Conservation (phyloP, 139 green algal genomes). For the Mesotaenium endlicherianum region DNA sequence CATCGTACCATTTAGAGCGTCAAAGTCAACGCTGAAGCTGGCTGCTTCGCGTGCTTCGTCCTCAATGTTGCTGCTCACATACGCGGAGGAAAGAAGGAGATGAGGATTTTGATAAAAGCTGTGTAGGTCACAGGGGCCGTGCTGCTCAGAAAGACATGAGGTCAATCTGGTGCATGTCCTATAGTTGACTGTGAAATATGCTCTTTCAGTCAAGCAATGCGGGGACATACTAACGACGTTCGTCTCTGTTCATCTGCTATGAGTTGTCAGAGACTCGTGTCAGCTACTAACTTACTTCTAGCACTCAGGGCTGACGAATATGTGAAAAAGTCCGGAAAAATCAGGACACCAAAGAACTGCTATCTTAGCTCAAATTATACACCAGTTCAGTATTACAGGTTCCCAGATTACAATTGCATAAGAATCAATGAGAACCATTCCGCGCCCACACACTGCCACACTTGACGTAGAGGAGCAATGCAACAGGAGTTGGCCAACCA, state of each 20-base stretch:
- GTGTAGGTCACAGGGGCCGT: too few relatives aligned
- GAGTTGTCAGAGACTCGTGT: too few relatives aligned
- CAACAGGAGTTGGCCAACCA: neutral
- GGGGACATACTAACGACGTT: too few relatives aligned
- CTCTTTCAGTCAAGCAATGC: too few relatives aligned
- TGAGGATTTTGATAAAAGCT: constrained; percentile 1
- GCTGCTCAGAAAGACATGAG: neutral
- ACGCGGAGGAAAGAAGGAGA: neutral
- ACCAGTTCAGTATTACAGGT: neutral
- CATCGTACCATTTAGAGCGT: neutral
- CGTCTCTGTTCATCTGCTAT: too few relatives aligned
- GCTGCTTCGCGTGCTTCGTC: constrained; percentile 66
- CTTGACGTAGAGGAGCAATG: neutral
- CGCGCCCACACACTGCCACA: constrained; percentile 22
- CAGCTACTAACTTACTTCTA: too few relatives aligned
- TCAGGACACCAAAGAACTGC: too few relatives aligned
- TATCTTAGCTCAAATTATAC: neutral
- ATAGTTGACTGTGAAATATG: too few relatives aligned
- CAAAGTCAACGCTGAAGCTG: constrained; percentile 7
- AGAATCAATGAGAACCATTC: neutral
- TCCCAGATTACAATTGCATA: neutral
- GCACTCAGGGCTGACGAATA: too few relatives aligned
- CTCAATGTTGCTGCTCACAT: constrained; percentile 78
- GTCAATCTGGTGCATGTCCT: too few relatives aligned
- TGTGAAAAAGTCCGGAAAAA: too few relatives aligned